Base-by-base conservation (phyloP, 2,329 filamentous ascomycete genomes). In the Trichoderma semiorbis region DNA sequence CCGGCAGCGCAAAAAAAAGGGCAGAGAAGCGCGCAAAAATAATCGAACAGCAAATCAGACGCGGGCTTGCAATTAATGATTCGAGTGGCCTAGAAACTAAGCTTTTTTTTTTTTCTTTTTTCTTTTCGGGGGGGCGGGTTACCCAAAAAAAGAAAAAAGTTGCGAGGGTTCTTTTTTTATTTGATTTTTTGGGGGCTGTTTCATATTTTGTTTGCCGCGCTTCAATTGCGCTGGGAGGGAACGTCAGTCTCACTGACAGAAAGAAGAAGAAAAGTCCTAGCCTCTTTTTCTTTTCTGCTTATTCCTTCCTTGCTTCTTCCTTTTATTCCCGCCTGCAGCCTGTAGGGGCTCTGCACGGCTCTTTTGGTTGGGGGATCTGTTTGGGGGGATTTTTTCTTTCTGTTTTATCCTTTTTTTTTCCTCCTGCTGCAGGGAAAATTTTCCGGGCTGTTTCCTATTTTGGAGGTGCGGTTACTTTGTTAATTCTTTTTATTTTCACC, bases 401-500 rank as follows among this genome's bases (percentile, higher is more conserved):
- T 36, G 11, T 66, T 55, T 36, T 11, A 14, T 43, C 12, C 26
- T 21, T 53, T 65, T 43, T 50, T 64, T 50, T 34, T 16, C 18
- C 47, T 50, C n/a, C 28, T 65, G 39, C 62, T 66, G 47, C 63
- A 53, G 63, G 26, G 39, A 26, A 50, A 36, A 55, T 55, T 55
- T 66, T 66, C 63, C 63, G 39, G 47, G n/a, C 21, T 55, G 47
- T 66, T 66, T 66, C 63, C 63, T 55, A 34, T 66, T 66, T 36
- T 36, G 60, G 63, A 50, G 43, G 43, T 53, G 30, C 21, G 28
- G 24, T 65, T 58, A 39, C 64, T 67, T 39, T 28, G 11, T 39
- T 55, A 43, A 28, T 61, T 50, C 21, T 12, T 12, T 43, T 36
- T 39, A 26, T n/a, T 55, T 57, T 67, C 16, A 43, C 53, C 16